Conservation (phyloP, 345 rosid genomes). For the Triadica sebifera region DNA sequence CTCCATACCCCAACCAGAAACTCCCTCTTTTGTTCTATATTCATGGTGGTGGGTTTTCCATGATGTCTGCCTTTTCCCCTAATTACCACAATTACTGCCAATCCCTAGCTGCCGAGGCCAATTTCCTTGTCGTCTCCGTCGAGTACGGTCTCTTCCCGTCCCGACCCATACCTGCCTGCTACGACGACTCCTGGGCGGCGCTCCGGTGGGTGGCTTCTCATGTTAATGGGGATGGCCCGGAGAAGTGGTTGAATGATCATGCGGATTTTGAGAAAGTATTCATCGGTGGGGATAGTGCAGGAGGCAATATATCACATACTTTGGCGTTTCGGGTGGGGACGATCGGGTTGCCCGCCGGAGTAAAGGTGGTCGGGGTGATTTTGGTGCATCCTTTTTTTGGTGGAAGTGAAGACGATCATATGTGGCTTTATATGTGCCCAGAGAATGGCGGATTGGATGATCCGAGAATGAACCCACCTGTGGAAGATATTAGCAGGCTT, state of each 20-base stretch:
- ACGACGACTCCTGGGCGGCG: conserved; percentile 24
- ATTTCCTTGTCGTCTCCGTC: conserved; percentile 15
- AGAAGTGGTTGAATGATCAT: conserved; percentile 16
- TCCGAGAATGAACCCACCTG: conserved; percentile 39
- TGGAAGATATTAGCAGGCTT: conserved; percentile 32
- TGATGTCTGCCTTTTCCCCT: conserved; percentile 15
- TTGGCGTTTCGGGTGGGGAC: conserved; percentile 34
- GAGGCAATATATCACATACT: conserved; percentile 15
- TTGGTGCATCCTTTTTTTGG: conserved; percentile 51
- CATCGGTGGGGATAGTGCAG: conserved; percentile 20
- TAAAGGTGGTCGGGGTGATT: conserved; percentile 29
- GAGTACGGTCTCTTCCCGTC: conserved; percentile 22
- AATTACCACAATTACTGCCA: conserved; percentile 3
- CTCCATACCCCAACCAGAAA: conserved; percentile 25
- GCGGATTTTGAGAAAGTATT: conserved; percentile 18
- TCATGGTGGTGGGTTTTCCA: conserved; percentile 19
- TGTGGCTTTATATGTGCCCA: conserved; percentile 46
- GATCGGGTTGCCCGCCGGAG: conserved; percentile 25
- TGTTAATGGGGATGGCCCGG: conserved; percentile 7
- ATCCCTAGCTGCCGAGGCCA: conserved; percentile 6
- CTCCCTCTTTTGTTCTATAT: conserved; percentile 42
- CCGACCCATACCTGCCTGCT: conserved; percentile 17
- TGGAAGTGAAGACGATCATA: conserved; percentile 36
- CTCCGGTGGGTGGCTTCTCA: conserved; percentile 23
- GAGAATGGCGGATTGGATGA: conserved; percentile 35